A percentile compares a stretch with the other conserved stretches of the same genome.
phyloP scores from a whole-genome alignment of 805 yeast species.

The Spencermartinsiella europaea region DNA sequence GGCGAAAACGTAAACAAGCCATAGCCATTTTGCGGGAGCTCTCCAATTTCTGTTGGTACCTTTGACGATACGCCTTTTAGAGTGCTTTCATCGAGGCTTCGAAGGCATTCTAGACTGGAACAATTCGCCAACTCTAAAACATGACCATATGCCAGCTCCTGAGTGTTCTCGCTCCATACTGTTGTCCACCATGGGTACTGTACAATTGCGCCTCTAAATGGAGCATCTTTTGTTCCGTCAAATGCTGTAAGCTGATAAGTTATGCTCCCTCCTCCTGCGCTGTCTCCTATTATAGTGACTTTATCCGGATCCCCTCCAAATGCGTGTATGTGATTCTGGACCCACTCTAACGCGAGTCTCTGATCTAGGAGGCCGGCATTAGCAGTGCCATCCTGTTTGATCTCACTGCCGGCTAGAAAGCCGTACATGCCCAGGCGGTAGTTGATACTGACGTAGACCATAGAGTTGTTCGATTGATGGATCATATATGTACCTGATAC shows the following conservation, averaged over 20 bases:
- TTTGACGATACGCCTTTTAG: slow-evolving; percentile 1
- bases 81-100: slow-evolving; percentile 4
- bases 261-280: slow-evolving; percentile 32
- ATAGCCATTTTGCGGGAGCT: slow-evolving; percentile 13
- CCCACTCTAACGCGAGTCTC: slow-evolving; percentile 35
- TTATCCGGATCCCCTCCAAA: slow-evolving; percentile 36
- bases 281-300: slow-evolving; percentile 35
- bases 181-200: slow-evolving; percentile 17
- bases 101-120: slow-evolving; percentile 11
- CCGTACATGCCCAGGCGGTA: slow-evolving; percentile 36
- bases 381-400: slow-evolving; percentile 18
- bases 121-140: slow-evolving; percentile 12
- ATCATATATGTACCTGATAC: slow-evolving; percentile 21
- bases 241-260: slow-evolving; percentile 14
- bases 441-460: slow-evolving; percentile 28
- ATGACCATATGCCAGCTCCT: slow-evolving; percentile 6
- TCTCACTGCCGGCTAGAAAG: slow-evolving; percentile 28
- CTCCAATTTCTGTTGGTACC: neutral
- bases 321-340: slow-evolving; percentile 28
- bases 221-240: slow-evolving; percentile 11
- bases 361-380: slow-evolving; percentile 37
- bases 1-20: slow-evolving; percentile 15
- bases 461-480: slow-evolving; percentile 9
- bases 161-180: slow-evolving; percentile 6
- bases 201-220: slow-evolving; percentile 13